These are phyloP conservation scores for Anethum foeniculum DNA, from an alignment of 140 eudicot species.

Conservation along the genomic window DNA sequence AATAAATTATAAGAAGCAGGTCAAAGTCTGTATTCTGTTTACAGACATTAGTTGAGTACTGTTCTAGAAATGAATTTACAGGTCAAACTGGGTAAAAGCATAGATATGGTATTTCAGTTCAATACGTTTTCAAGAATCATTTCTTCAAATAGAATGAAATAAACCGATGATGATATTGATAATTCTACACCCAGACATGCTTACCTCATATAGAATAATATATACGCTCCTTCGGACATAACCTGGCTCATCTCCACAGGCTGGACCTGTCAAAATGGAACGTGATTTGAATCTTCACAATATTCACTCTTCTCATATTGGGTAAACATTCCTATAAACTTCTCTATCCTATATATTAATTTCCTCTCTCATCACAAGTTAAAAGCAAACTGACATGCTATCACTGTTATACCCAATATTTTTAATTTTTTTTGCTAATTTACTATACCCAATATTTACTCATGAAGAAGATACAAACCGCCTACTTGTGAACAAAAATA, in stretches of 20 bases:
- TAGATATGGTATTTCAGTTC: not conserved
- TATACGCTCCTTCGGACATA: constrained; percentile 95
- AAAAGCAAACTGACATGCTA: not conserved
- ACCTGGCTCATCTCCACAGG: constrained; percentile 61
- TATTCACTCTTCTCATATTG: not conserved
- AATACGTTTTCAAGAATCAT: not conserved
- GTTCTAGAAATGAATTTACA: not conserved
- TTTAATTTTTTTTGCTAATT: not conserved
- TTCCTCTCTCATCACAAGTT: not conserved
- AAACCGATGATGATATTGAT: not conserved
- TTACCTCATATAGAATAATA: constrained; percentile 83
- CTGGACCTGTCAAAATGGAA: constrained; percentile 47
- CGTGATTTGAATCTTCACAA: not conserved
- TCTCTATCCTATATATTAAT: not conserved
- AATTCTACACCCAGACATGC: not conserved
- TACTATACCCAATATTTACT: not conserved
- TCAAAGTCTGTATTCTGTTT: not conserved
- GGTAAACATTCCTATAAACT: not conserved
- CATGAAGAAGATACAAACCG: not conserved
- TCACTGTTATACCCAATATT: not conserved
- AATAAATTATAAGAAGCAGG: not conserved
- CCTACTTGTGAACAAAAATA: not conserved
- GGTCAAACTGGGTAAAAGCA: not conserved
- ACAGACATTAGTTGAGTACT: not conserved
- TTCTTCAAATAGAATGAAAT: not conserved